Percentiles rank a stretch among this genome's conserved stretches.
Evolutionary conservation across 805 yeast species (phyloP).

Genomic region (Wickerhamiella parazyma): DNA sequence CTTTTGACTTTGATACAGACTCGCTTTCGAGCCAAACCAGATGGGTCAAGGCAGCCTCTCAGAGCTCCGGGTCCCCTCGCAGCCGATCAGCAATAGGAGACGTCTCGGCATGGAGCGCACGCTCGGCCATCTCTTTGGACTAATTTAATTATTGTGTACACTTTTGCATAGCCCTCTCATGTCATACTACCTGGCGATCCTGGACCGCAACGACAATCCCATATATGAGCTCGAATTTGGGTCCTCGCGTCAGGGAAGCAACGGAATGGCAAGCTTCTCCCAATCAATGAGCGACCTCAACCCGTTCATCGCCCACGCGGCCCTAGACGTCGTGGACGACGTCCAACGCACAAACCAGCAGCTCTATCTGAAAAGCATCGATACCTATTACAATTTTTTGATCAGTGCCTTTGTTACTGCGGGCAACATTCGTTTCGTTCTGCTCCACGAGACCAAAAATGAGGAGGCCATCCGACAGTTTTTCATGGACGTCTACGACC

Average conservation of each 20-base stretch:
- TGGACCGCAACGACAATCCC: slow-evolving; percentile 79
- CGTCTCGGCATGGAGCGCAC: neutral
- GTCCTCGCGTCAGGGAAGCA: slow-evolving; percentile 51
- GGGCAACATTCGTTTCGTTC: slow-evolving; percentile 69
- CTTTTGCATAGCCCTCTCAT: too few relatives aligned
- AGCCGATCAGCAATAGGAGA: neutral
- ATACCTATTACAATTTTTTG: slow-evolving; percentile 67
- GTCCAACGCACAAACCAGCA: slow-evolving; percentile 62
- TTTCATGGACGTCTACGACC: slow-evolving; percentile 71
- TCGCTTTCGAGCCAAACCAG: neutral
- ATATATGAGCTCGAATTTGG: slow-evolving; percentile 80
- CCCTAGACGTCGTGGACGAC: slow-evolving; percentile 86
- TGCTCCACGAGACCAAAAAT: slow-evolving; percentile 47
- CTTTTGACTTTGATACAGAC: neutral
- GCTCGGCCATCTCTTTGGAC: neutral
- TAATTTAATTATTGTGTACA: too few relatives aligned
- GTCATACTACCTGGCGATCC: slow-evolving; percentile 80
- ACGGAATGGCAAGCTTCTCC: slow-evolving; percentile 51
- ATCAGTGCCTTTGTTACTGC: slow-evolving; percentile 82
- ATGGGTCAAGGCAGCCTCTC: neutral
- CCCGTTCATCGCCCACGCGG: slow-evolving; percentile 79
- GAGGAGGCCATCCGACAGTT: slow-evolving; percentile 75
- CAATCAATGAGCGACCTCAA: slow-evolving; percentile 61
- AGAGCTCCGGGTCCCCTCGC: neutral
- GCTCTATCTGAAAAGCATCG: slow-evolving; percentile 63